A percentile compares a stretch with the other conserved stretches of the same genome.
These are phyloP conservation scores for Calonectria fujianensis DNA, from an alignment of 2,329 filamentous ascomycete species.

Conservation along the genomic window DNA sequence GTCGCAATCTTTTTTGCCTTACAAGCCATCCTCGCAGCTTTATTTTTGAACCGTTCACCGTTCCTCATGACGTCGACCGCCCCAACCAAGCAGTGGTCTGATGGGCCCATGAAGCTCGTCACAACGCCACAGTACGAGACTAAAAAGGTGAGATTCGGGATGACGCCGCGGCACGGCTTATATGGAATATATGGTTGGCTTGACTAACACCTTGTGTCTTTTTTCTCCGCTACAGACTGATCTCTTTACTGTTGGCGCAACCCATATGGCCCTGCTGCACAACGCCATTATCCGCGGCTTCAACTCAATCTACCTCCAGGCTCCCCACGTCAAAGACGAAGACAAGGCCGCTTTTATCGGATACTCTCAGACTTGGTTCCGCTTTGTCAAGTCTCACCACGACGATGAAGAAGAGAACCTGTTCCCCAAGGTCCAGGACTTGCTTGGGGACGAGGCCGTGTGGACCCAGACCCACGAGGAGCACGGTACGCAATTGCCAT, in stretches of 20 bases:
- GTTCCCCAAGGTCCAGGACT: constrained; percentile 72
- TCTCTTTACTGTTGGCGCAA: constrained; percentile 75
- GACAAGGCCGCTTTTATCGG: constrained; percentile 75
- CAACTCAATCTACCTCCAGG: constrained; percentile 79
- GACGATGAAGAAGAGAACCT: constrained; percentile 75
- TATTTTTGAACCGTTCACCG: constrained; percentile 61
- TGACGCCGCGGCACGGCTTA: background rate
- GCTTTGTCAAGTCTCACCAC: constrained; percentile 76
- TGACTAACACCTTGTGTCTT: background rate
- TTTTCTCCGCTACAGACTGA: constrained; percentile 65
- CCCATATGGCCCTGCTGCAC: constrained; percentile 77
- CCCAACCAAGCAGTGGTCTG: constrained; percentile 68
- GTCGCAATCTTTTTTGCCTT: constrained; percentile 54
- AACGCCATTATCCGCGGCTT: constrained; percentile 78
- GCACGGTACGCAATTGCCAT: constrained; percentile 65
- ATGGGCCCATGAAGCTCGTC: constrained; percentile 73
- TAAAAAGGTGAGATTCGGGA: constrained; percentile 66
- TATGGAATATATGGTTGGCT: background rate
- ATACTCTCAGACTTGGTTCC: constrained; percentile 75
- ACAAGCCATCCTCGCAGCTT: constrained; percentile 56
- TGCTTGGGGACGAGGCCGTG: constrained; percentile 70
- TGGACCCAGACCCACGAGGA: constrained; percentile 73
- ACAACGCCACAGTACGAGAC: constrained; percentile 72
- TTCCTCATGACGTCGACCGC: constrained; percentile 58
- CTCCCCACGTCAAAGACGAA: constrained; percentile 68